These are phyloP conservation scores for Penicillium macrosclerotiorum DNA, from an alignment of 495 filamentous ascomycete species.

Conservation along the genomic window DNA sequence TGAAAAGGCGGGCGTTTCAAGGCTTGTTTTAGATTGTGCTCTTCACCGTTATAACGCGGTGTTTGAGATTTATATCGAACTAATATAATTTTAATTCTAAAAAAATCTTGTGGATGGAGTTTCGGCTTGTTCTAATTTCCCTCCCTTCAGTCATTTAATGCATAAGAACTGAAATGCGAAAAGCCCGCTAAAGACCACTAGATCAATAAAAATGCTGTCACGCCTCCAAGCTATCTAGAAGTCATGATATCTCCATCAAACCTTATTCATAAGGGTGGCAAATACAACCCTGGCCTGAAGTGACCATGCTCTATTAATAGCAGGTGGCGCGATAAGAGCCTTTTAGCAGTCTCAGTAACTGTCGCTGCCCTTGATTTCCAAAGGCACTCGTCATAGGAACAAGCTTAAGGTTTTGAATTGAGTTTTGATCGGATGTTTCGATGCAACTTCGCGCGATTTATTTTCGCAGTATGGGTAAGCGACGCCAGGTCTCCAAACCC, in stretches of 20 bases:
- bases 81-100: slow-evolving; percentile 17
- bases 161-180: too few relatives aligned
- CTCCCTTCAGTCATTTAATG: too few relatives aligned
- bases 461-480: background rate
- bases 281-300: slow-evolving; percentile 11
- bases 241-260: slow-evolving; percentile 12
- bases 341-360: background rate
- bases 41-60: slow-evolving; percentile 5
- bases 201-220: background rate
- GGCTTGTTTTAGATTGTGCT: slow-evolving; percentile 8
- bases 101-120: background rate
- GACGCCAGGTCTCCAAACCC: background rate
- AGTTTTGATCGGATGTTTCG: background rate
- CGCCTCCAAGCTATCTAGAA: background rate
- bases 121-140: background rate
- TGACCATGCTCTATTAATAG: slow-evolving; percentile 12
- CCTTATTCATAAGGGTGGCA: slow-evolving; percentile 10
- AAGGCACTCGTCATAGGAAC: slow-evolving; percentile 7
- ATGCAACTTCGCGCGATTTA: slow-evolving; percentile 8
- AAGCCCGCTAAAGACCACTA: background rate
- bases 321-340: background rate
- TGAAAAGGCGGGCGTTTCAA: slow-evolving; percentile 12
- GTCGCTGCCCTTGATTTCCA: background rate
- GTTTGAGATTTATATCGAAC: slow-evolving; percentile 10
- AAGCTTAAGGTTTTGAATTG: slow-evolving; percentile 7